Evolutionary conservation across 768 basidiomycete genomes (phyloP).

Genomic region (Lentinula boryana): DNA sequence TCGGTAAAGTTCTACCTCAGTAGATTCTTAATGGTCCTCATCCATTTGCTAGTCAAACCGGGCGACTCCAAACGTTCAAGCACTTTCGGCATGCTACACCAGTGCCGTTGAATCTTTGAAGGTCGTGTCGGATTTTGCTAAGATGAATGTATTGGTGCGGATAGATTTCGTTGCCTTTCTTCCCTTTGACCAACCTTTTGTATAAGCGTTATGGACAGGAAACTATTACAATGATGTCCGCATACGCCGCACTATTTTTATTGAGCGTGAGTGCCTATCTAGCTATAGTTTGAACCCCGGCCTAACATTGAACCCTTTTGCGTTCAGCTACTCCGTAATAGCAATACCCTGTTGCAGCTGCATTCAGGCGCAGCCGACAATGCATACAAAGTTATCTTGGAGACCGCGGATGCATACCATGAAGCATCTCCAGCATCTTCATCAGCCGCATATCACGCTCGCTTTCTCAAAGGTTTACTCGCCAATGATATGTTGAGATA

Average conservation of each 20-base stretch:
- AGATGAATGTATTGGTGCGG: conserved; percentile 67
- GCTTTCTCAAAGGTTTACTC: conserved; percentile 70
- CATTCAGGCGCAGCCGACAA: conserved; percentile 56
- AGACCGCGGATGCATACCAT: conserved; percentile 74
- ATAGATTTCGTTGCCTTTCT: neutral
- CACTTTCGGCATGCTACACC: conserved; percentile 64
- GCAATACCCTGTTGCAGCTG: conserved; percentile 50
- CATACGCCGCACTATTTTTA: conserved; percentile 78
- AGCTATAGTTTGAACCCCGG: neutral
- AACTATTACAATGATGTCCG: conserved; percentile 80
- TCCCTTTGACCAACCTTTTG: neutral
- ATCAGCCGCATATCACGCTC: conserved; percentile 70
- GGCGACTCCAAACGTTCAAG: conserved; percentile 56
- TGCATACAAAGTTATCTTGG: conserved; percentile 58
- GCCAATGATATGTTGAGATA: conserved; percentile 55
- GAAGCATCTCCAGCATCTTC: conserved; percentile 64
- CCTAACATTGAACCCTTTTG: conserved; percentile 6
- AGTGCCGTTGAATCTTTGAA: conserved; percentile 68
- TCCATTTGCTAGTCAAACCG: conserved; percentile 40
- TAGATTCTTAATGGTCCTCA: conserved; percentile 16
- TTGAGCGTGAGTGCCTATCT: conserved; percentile 47
- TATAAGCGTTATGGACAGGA: conserved; percentile 78
- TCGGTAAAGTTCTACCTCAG: conserved; percentile 43
- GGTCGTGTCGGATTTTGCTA: conserved; percentile 71
- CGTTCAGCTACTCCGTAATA: conserved; percentile 61